Evolutionary conservation across 352 stramenopile species (phyloP), one percentile per base, ranked within the genome.

Genomic region (Pythium folliculosum): DNA sequence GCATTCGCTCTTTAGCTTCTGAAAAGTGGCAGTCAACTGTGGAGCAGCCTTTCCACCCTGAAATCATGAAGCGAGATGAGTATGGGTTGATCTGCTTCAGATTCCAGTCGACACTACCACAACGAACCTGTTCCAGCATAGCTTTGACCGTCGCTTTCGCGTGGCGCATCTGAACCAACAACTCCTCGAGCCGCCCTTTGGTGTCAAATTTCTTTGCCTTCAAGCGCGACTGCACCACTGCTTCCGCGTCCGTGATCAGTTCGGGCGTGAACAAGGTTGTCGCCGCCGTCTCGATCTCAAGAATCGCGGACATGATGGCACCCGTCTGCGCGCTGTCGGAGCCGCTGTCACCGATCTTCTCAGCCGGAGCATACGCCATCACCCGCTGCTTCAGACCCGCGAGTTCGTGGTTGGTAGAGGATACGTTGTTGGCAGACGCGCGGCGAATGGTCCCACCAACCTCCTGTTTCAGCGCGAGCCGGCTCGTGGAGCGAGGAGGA

Each of bases 201-300:
- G 76, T 70, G 25, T 87, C 76, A 50, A 88, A 92, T 52, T 91
- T 92, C 52, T 85, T 89, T 23, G 84, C 78, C 53, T 90, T 91
- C 35, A 73, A 51, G 21, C 78, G 73, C 27, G 86, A 81, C 52
- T 82, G 71, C n/a, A 91, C 68, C 57, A 88, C 50, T 56, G 81
- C 67, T 44, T 90, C 72, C 1, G 90, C 70, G n/a, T 77, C 66
- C 8, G 73, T 50, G 22, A 81, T 21, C 22, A 67, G 77, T 30
- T 87, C 72, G 0, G 65, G 37, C 19, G 67, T 53, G 50, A 89
- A 86, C 12, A 44, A n/a, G 7, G 35, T 14, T 13, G 59, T 35
- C 30, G 64, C 2, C 1, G 65, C 8, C 17, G 35, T 25, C 8
- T 67, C 51, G 13, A 67, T 27, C 17, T 30, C 43, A 1, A 13